A percentile compares a stretch with the other conserved stretches of the same genome.
Conservation (phyloP, 352 stramenopile genomes). For the Phytophthora capsici region DNA sequence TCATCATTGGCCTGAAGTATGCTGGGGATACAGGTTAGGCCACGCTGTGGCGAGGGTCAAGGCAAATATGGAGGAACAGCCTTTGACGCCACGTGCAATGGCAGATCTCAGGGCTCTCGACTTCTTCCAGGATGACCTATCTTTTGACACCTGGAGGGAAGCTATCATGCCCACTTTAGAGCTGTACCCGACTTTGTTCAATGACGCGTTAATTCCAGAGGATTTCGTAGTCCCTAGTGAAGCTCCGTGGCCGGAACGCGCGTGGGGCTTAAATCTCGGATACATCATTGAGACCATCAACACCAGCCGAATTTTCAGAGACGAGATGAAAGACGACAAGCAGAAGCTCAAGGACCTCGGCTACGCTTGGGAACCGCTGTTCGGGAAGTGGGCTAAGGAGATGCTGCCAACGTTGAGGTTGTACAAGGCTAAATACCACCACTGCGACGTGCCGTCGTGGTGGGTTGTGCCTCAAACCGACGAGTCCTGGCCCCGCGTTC, state of each 20-base stretch:
- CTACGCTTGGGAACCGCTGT: constrained; percentile 67
- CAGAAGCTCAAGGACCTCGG: constrained; percentile 51
- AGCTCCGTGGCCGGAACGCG: constrained; percentile 45
- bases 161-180: constrained; percentile 51
- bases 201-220: constrained; percentile 42
- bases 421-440: constrained; percentile 85
- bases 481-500: constrained; percentile 70
- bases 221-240: constrained; percentile 69
- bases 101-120: constrained; percentile 49
- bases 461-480: constrained; percentile 57
- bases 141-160: constrained; percentile 41
- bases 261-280: constrained; percentile 54
- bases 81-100: constrained; percentile 25
- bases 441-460: constrained; percentile 89
- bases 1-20: constrained; percentile 76
- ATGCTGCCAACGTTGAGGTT: constrained; percentile 69
- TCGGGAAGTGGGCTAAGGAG: constrained; percentile 60
- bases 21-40: constrained; percentile 82
- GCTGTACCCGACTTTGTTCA: constrained; percentile 34
- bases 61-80: constrained; percentile 40
- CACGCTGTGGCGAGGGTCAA: constrained; percentile 62
- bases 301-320: constrained; percentile 47
- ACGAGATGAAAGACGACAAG: constrained; percentile 49
- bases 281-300: constrained; percentile 65
- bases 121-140: constrained; percentile 45